Evolutionary conservation across 2,329 filamentous ascomycete species (phyloP), one percentile per base, ranked within the genome.

Genomic region (Curvularia spicifera): DNA sequence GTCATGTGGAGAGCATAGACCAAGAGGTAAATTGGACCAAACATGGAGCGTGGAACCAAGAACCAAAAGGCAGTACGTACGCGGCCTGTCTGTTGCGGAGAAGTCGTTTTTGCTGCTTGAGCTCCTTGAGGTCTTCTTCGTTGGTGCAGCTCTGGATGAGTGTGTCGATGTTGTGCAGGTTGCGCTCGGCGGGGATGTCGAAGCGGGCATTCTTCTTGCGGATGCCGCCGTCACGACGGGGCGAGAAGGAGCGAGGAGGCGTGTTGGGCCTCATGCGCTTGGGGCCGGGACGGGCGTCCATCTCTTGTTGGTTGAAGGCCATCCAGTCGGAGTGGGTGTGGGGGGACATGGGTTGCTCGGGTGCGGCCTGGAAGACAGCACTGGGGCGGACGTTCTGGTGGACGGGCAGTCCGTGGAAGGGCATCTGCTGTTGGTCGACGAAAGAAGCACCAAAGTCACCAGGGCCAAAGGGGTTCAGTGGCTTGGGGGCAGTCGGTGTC

Each of bases 171-270:
- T 96, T 98, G 82, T 86, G 89, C 68, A 99, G 86, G 72, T 93
- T 98, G 62, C 93, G 87, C 80, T 97, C 95, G 44, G 91, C 88
- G 9, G 95, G 95, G 67, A 99, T 99, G 73, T 98, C 94, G 78
- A 98, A 97, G 67, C 94, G 90, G 65, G 93, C 93, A 74, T 98
- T 99, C 89, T 98, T 98, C 88, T 99, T 99, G 72, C 95, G 87
- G 78, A 98, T 96, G 61, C 95, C 92, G 69, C 96, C 93, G 56
- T 91, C 88, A 68, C 91, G 86, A 52, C 86, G 80, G 55, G 93
- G 89, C 61, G 93, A 92, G 80, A 91, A 90, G 68, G 85, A 90
- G 73, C 87, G 86, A 77, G 89, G 85, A 54, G 85, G 82, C 28
- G 91, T 93, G 74, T 85, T 85, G 42, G 87, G 85, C 63, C 84